Percentiles rank a stretch among this genome's conserved stretches.
Evolutionary conservation across 345 rosid genomes (phyloP).

Genomic region (Populus simonii): DNA sequence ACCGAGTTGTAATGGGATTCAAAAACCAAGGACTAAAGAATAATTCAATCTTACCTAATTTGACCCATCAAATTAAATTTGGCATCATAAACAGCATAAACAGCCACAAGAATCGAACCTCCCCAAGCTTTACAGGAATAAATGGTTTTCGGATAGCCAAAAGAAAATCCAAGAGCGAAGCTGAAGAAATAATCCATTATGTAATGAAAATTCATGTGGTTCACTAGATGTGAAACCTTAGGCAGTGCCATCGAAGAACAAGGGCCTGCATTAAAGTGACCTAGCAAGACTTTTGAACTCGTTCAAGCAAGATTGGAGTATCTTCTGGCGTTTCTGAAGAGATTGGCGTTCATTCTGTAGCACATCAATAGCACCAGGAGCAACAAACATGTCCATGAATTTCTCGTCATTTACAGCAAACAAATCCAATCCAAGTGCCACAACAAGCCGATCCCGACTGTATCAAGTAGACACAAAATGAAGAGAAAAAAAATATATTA

Average conservation of each 20-base stretch:
- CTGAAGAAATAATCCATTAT: neutral
- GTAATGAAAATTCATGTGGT: neutral
- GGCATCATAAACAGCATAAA: neutral
- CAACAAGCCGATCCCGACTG: conserved; percentile 79
- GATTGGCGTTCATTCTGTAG: conserved; percentile 66
- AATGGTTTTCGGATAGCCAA: neutral
- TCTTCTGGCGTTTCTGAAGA: conserved; percentile 83
- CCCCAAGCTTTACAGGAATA: neutral
- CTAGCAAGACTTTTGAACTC: conserved; percentile 79
- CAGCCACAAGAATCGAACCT: neutral
- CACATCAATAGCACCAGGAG: conserved; percentile 83
- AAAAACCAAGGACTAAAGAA: no score
- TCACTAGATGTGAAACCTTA: conserved; percentile 25
- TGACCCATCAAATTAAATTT: neutral
- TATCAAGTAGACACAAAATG: conserved; percentile 1
- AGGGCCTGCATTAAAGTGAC: conserved; percentile 42
- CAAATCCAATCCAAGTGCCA: conserved; percentile 76
- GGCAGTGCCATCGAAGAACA: neutral
- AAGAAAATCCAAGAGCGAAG: neutral
- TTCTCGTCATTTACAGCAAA: conserved; percentile 84
- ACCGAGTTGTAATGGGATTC: no score
- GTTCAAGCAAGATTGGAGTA: conserved; percentile 76
- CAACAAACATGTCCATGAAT: conserved; percentile 94
- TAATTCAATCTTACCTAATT: no score
- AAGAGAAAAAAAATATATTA: neutral